A percentile compares a stretch with the other conserved stretches of the same genome.
These are phyloP conservation scores for Fagopyrum tataricum DNA, from an alignment of 148 eudicot species.

Conservation along the genomic window DNA sequence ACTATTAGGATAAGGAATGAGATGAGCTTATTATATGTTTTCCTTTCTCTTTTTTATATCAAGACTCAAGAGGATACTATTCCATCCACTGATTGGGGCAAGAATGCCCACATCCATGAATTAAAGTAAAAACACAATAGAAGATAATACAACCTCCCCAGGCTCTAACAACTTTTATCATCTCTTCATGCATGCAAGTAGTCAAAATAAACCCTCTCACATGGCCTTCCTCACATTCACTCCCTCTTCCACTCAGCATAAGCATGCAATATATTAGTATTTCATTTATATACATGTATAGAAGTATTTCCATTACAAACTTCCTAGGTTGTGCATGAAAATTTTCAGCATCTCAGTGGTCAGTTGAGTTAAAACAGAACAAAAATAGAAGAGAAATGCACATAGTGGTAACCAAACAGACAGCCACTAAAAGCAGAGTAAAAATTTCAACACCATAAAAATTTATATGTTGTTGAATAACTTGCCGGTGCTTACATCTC, in stretches of 20 bases:
- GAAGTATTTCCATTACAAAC: background rate
- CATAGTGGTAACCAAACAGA: background rate
- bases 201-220: background rate
- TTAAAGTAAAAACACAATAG: background rate
- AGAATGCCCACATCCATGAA: background rate
- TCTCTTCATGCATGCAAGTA: background rate
- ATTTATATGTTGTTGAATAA: background rate
- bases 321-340: background rate
- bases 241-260: background rate
- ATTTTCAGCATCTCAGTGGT: background rate
- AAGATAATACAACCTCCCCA: background rate
- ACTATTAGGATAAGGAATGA: background rate
- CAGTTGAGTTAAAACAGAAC: background rate
- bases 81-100: background rate
- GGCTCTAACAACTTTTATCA: background rate
- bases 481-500: background rate
- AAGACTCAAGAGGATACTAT: background rate
- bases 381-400: background rate
- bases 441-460: background rate
- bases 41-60: too few species aligned
- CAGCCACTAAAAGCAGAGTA: background rate
- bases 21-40: background rate
- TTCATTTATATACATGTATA: background rate
- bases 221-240: background rate
- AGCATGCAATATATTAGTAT: background rate